A percentile compares a stretch with the other conserved stretches of the same genome.
These are phyloP conservation scores for Sphaerulina musiva DNA, from an alignment of 2,329 filamentous ascomycete genomes.

Conservation along the genomic window DNA sequence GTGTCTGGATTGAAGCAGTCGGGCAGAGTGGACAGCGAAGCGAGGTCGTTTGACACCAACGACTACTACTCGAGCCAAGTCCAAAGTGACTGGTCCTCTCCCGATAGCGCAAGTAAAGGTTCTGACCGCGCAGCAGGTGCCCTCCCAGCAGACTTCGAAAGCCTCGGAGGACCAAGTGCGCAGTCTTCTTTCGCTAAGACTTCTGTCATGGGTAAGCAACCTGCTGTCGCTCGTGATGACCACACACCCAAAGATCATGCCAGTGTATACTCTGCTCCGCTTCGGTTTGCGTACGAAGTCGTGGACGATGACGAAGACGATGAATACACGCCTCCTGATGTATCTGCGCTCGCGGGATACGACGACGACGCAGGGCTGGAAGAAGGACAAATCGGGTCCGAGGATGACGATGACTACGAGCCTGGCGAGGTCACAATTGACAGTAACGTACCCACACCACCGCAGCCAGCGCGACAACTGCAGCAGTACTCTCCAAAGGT, in stretches of 20 bases:
- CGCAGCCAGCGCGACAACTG: constrained; percentile 5
- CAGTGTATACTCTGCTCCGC: constrained; percentile 9
- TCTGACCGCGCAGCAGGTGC: constrained; percentile 42
- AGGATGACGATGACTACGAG: constrained; percentile 34
- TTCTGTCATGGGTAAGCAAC: constrained; percentile 17
- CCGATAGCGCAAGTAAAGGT: constrained; percentile 37
- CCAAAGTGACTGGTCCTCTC: constrained; percentile 63
- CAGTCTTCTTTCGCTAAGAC: constrained; percentile 14
- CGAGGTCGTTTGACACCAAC: constrained; percentile 81
- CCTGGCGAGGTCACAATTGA: constrained; percentile 32
- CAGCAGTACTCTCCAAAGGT: constrained; percentile 44
- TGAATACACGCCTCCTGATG: constrained; percentile 32
- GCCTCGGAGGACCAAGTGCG: constrained; percentile 13
- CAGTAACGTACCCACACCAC: constrained; percentile 18
- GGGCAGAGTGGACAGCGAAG: constrained; percentile 51
- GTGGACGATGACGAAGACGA: constrained; percentile 29
- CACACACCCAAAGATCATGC: constrained; percentile 13
- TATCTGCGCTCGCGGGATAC: constrained; percentile 22
- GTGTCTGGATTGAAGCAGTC: constrained; percentile 53
- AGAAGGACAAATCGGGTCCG: constrained; percentile 16
- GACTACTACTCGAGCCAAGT: constrained; percentile 91
- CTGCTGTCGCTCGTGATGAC: constrained; percentile 11
- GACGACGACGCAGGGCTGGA: constrained; percentile 18
- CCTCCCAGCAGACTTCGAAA: constrained; percentile 26
- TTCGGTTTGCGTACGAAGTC: constrained; percentile 15